These are phyloP conservation scores for Cetradonia linearis DNA, from an alignment of 495 filamentous ascomycete species.

Conservation along the genomic window DNA sequence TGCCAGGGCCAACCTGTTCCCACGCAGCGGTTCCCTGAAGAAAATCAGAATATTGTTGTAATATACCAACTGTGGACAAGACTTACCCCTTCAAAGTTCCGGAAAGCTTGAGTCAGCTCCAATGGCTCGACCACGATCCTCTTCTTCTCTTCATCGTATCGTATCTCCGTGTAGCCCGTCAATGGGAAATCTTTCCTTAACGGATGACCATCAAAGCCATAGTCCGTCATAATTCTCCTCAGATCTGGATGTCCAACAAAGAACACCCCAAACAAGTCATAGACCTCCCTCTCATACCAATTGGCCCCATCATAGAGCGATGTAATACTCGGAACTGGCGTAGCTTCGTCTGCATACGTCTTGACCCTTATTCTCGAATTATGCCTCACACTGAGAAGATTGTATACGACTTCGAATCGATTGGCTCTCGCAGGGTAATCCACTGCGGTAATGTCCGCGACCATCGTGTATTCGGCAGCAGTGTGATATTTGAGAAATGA, in stretches of 20 bases:
- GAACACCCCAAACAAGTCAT: conserved; percentile 97
- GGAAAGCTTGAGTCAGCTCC: conserved; percentile 96
- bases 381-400: conserved; percentile 86
- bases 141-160: conserved; percentile 99
- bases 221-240: conserved; percentile 98
- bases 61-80: not conserved
- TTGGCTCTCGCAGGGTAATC: conserved; percentile 91
- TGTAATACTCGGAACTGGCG: conserved; percentile 83
- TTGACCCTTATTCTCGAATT: conserved; percentile 96
- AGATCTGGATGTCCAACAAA: conserved; percentile 93
- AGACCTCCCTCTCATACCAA: conserved; percentile 98
- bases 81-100: conserved; percentile 83
- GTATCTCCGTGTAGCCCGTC: conserved; percentile 96
- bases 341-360: conserved; percentile 95
- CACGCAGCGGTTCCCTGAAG: conserved; percentile 5
- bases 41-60: not conserved
- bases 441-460: conserved; percentile 84
- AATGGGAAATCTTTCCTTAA: conserved; percentile 96
- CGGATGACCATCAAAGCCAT: conserved; percentile 97
- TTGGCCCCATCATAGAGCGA: conserved; percentile 86
- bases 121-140: conserved; percentile 94
- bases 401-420: conserved; percentile 98
- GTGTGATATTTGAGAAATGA: conserved; percentile 97
- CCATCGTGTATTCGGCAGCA: conserved; percentile 87
- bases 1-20: conserved; percentile 79